Percentiles rank a stretch among this genome's conserved stretches.
These are phyloP conservation scores for Psilocybe azurescens DNA, from an alignment of 768 basidiomycete species.

Conservation along the genomic window DNA sequence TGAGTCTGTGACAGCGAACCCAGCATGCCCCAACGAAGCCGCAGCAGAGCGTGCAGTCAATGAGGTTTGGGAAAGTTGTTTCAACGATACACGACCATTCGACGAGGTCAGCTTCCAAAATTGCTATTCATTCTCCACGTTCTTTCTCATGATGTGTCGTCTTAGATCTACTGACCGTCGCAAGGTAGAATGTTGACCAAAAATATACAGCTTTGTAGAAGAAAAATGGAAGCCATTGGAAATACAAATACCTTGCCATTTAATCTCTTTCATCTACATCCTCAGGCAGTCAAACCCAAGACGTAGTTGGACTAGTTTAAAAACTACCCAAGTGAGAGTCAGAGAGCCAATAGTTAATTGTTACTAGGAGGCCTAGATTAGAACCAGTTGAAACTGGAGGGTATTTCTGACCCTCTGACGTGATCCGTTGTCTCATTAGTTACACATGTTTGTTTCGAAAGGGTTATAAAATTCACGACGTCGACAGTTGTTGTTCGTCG, in stretches of 20 bases:
- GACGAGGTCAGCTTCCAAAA: constrained; percentile 72
- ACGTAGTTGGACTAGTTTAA: neutral
- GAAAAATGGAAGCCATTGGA: too few relatives aligned
- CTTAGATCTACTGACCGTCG: constrained; percentile 25
- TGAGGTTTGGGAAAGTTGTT: constrained; percentile 97
- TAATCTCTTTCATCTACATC: neutral
- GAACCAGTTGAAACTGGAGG: neutral
- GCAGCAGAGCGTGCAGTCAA: constrained; percentile 91
- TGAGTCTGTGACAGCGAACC: constrained; percentile 80
- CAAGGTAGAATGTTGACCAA: neutral
- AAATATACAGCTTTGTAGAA: neutral
- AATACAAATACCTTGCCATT: neutral
- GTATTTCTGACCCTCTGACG: neutral
- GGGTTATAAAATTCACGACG: constrained; percentile 29
- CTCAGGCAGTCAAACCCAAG: neutral
- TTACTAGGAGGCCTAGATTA: neutral
- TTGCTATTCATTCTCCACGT: constrained; percentile 3
- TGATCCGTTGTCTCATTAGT: constrained; percentile 27
- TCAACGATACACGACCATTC: constrained; percentile 93
- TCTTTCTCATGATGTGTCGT: constrained; percentile 20
- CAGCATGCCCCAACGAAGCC: constrained; percentile 74
- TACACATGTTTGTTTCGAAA: constrained; percentile 30
- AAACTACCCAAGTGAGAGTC: neutral
- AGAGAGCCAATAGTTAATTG: neutral
- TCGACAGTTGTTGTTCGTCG: constrained; percentile 8